Conservation (phyloP, 768 basidiomycete genomes). For the Mycena capillaripes region DNA sequence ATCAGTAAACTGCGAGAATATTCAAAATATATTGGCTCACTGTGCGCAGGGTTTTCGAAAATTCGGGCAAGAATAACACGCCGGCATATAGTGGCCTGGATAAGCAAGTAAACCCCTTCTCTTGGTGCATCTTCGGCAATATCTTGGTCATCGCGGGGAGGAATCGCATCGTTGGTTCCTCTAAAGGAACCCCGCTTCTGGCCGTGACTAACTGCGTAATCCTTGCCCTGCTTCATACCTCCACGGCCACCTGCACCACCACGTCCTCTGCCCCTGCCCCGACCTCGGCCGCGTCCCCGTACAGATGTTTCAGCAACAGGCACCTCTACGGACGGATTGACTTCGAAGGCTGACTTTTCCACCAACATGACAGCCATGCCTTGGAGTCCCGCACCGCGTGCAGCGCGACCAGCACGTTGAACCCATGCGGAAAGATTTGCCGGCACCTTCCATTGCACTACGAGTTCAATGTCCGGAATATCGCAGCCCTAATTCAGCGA, state of each 20-base stretch:
- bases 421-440: conserved; percentile 45
- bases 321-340: too few species aligned
- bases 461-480: conserved; percentile 50
- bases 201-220: neutral
- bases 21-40: neutral
- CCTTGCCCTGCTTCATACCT: neutral
- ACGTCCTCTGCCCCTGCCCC: neutral
- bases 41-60: neutral
- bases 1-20: neutral
- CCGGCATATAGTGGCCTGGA: conserved; percentile 8
- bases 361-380: conserved; percentile 47
- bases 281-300: neutral
- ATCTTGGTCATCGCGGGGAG: neutral
- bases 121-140: neutral
- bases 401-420: conserved; percentile 51
- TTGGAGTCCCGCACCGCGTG: conserved; percentile 29
- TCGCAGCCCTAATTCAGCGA: conserved; percentile 8
- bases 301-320: too few species aligned
- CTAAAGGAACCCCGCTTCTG: conserved; percentile 1
- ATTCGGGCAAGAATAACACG: neutral
- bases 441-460: conserved; percentile 54
- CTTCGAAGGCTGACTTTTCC: conserved; percentile 29
- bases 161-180: neutral
- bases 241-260: neutral
- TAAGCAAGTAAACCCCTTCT: neutral